Percentiles rank a stretch among this genome's conserved stretches.
phyloP scores from a whole-genome alignment of 345 rosid species.

The Sonneratia alba region DNA sequence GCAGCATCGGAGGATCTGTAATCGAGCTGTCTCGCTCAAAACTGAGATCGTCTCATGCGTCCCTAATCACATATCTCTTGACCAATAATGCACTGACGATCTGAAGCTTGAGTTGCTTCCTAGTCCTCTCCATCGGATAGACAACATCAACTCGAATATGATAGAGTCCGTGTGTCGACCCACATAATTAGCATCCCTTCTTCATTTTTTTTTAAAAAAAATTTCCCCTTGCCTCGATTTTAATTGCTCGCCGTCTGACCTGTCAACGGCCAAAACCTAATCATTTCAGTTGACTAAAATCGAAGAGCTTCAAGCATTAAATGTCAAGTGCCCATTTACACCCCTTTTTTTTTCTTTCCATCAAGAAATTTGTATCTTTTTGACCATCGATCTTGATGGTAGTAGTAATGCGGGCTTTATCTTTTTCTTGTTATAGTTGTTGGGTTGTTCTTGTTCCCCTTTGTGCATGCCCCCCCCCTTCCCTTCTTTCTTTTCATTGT shows the following conservation, averaged over 20 bases:
- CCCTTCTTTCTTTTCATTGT: conserved; percentile 19
- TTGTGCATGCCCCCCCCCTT: conserved; percentile 9
- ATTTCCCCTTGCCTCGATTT: no score
- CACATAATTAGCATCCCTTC: not conserved
- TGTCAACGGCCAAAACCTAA: conserved; percentile 35
- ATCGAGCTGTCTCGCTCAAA: not conserved
- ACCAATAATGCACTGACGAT: no score
- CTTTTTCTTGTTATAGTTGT: conserved; percentile 17
- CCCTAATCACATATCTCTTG: no score
- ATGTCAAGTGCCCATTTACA: not conserved
- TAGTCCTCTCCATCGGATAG: no score
- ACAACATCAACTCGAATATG: no score
- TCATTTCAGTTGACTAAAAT: conserved; percentile 42
- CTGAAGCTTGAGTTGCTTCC: no score
- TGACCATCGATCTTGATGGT: conserved; percentile 36
- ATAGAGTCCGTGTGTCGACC: no score
- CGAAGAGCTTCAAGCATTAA: conserved; percentile 11
- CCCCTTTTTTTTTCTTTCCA: conserved; percentile 16
- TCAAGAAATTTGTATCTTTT: conserved; percentile 25
- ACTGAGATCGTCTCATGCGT: no score
- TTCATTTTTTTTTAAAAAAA: not conserved
- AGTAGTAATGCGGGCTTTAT: conserved; percentile 10
- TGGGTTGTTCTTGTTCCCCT: conserved; percentile 13
- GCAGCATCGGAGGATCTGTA: no score
- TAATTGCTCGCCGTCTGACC: conserved; percentile 13